These are phyloP conservation scores for Paraconiothyrium sp. DNA, from an alignment of 2,329 filamentous ascomycete genomes.

Conservation along the genomic window DNA sequence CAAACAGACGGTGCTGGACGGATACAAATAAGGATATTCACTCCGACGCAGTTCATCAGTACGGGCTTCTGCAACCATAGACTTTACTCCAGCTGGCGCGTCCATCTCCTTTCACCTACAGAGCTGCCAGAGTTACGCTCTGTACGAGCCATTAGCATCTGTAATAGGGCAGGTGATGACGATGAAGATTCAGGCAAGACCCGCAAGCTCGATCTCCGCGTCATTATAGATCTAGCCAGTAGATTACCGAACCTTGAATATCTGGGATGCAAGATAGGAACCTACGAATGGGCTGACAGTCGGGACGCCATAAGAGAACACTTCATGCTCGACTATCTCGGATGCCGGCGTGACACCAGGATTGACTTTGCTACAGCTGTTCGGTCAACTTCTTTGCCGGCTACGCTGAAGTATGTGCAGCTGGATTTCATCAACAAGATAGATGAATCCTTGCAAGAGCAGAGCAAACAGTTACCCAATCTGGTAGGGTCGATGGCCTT, in stretches of 20 bases:
- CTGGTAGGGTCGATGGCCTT: background rate
- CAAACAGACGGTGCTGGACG: background rate
- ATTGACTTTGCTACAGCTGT: slow-evolving; percentile 1
- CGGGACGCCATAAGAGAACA: slow-evolving; percentile 1
- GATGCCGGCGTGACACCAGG: slow-evolving; percentile 5
- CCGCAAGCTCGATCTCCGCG: slow-evolving; percentile 4
- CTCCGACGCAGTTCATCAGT: background rate
- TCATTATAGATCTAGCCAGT: slow-evolving; percentile 7
- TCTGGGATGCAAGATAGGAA: slow-evolving; percentile 6
- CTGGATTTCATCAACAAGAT: slow-evolving; percentile 5
- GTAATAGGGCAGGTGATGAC: background rate
- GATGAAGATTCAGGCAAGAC: background rate
- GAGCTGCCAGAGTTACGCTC: background rate
- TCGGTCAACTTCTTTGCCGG: background rate
- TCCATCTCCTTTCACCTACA: slow-evolving; percentile 3
- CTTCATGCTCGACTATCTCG: background rate
- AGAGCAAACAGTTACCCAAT: background rate
- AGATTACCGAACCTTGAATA: background rate
- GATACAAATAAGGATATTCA: slow-evolving; percentile 1
- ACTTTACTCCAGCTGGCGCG: slow-evolving; percentile 2
- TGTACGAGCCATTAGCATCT: background rate
- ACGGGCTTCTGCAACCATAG: background rate
- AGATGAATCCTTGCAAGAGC: background rate
- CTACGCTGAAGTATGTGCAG: background rate
- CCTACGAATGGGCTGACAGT: slow-evolving; percentile 4